Conservation (phyloP, 2,329 filamentous ascomycete genomes). For the Paracamarosporium sp. region DNA sequence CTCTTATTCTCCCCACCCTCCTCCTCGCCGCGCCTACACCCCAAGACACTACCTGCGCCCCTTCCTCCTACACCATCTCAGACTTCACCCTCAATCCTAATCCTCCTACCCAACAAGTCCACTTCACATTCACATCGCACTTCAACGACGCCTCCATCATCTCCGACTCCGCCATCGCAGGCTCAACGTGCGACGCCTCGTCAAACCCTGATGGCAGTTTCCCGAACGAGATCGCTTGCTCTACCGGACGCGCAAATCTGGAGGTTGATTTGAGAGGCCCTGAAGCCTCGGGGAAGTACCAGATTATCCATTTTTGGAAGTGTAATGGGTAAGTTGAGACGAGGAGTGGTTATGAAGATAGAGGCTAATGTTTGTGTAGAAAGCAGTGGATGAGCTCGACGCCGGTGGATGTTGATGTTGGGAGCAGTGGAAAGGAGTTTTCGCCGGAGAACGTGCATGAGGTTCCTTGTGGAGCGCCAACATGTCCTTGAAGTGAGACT, state of each 20-base stretch:
- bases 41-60: conserved; percentile 23
- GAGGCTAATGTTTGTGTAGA: neutral
- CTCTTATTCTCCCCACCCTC: conserved; percentile 25
- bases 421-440: neutral
- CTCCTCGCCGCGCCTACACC: conserved; percentile 24
- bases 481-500: no score
- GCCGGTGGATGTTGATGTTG: neutral
- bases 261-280: conserved; percentile 25
- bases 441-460: neutral
- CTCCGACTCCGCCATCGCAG: conserved; percentile 23
- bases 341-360: neutral
- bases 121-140: conserved; percentile 31
- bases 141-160: conserved; percentile 23
- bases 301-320: conserved; percentile 35
- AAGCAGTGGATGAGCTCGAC: conserved; percentile 5
- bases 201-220: conserved; percentile 17
- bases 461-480: conserved; percentile 1
- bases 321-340: conserved; percentile 32
- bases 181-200: conserved; percentile 26
- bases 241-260: conserved; percentile 21
- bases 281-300: conserved; percentile 24
- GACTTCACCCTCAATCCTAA: conserved; percentile 22
- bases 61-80: conserved; percentile 32
- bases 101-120: conserved; percentile 20
- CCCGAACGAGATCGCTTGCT: conserved; percentile 29